Percentiles rank a stretch among this genome's conserved stretches.
phyloP scores from a whole-genome alignment of 2,329 filamentous ascomycete species.

The Celoporthe dispersa region DNA sequence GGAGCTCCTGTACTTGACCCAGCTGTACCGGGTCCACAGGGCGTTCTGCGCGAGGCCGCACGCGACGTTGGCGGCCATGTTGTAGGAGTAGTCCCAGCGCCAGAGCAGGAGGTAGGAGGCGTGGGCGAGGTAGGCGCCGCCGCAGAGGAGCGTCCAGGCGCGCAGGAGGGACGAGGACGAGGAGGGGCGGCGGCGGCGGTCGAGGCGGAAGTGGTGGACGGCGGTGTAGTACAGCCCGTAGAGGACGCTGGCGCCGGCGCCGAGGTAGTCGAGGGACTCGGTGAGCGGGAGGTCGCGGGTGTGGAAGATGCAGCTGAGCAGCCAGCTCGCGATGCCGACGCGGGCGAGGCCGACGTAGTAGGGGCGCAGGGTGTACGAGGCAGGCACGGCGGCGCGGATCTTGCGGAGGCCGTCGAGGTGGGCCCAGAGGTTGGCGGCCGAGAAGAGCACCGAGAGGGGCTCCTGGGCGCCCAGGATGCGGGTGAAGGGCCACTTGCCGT shows the following conservation, averaged over 20 bases:
- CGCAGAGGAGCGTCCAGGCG: conserved; percentile 77
- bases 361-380: conserved; percentile 72
- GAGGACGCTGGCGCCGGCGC: conserved; percentile 83
- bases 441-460: conserved; percentile 91
- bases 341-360: conserved; percentile 84
- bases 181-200: conserved; percentile 54
- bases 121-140: conserved; percentile 73
- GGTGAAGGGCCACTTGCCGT: conserved; percentile 98
- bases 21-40: conserved; percentile 86
- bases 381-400: conserved; percentile 71
- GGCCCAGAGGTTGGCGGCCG: conserved; percentile 85
- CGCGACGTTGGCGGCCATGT: conserved; percentile 92
- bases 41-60: conserved; percentile 80
- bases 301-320: conserved; percentile 90
- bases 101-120: conserved; percentile 84
- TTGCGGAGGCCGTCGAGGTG: conserved; percentile 78
- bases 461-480: conserved; percentile 93
- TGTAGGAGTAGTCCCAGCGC: conserved; percentile 95
- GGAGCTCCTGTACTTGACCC: conserved; percentile 71
- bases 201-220: conserved; percentile 82
- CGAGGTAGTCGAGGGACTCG: conserved; percentile 96
- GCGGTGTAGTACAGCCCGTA: conserved; percentile 89
- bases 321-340: conserved; percentile 82
- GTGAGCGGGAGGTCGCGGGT: conserved; percentile 83
- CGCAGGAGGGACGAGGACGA: conserved; percentile 56